A percentile compares a stretch with the other conserved stretches of the same genome.
Conservation (phyloP, 1,139 yeast species). For the Meyerozyma carpophila region DNA sequence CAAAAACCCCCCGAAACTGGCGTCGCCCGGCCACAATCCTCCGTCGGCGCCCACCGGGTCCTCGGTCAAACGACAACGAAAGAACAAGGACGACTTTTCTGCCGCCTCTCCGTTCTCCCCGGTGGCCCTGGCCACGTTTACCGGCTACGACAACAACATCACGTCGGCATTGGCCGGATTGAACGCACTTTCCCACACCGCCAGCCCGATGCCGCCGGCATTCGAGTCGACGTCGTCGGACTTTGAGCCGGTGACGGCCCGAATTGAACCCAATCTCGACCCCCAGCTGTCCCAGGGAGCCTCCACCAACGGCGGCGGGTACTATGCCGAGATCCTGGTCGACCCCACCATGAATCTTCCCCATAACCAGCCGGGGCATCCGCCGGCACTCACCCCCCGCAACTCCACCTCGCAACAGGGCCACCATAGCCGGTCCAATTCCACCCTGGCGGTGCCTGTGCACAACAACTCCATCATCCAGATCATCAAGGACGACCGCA, state of each 20-base stretch:
- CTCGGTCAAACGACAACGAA: slow-evolving; percentile 9
- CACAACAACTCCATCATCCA: slow-evolving; percentile 43
- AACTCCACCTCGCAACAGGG: slow-evolving; percentile 22
- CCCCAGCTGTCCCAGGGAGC: slow-evolving; percentile 30
- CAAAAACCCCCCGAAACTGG: slow-evolving; percentile 50
- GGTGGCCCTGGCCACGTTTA: slow-evolving; percentile 32
- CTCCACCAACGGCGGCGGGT: slow-evolving; percentile 37
- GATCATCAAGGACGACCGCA: slow-evolving; percentile 36
- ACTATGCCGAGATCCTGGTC: slow-evolving; percentile 41
- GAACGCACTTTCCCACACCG: slow-evolving; percentile 35
- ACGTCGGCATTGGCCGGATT: slow-evolving; percentile 44
- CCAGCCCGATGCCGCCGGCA: slow-evolving; percentile 19
- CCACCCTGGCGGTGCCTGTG: slow-evolving; percentile 7
- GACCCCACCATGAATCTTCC: slow-evolving; percentile 48
- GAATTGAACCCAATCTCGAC: slow-evolving; percentile 28
- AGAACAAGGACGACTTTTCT: slow-evolving; percentile 1
- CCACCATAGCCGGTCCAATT: slow-evolving; percentile 3
- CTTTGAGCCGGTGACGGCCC: slow-evolving; percentile 17
- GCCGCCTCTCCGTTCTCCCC: slow-evolving; percentile 22
- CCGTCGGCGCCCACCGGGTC: slow-evolving; percentile 11
- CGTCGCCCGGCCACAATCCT: slow-evolving; percentile 5
- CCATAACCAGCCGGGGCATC: slow-evolving; percentile 37
- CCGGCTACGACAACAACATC: slow-evolving; percentile 40
- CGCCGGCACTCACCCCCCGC: slow-evolving; percentile 32
- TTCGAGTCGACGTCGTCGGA: slow-evolving; percentile 3